Evolutionary conservation across 805 yeast genomes (phyloP).

Genomic region (Ogataea angusta): DNA sequence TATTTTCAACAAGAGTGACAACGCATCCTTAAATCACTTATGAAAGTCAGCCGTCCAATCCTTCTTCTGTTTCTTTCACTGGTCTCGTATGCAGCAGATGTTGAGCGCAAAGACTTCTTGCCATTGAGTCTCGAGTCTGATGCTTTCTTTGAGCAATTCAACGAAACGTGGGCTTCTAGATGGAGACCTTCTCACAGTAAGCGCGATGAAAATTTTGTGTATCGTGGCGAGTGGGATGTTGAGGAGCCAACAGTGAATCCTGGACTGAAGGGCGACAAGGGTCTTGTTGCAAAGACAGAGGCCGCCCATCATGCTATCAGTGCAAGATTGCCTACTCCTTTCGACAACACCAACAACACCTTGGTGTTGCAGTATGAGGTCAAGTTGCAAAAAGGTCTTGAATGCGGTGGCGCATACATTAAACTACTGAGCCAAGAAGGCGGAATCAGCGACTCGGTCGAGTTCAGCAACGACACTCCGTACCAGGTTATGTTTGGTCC

Average conservation of each 20-base stretch:
- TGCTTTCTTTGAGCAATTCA: constrained; percentile 68
- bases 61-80: constrained; percentile 9
- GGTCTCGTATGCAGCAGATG: constrained; percentile 15
- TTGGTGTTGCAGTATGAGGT: constrained; percentile 88
- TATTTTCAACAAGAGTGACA: not conserved
- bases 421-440: constrained; percentile 58
- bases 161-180: constrained; percentile 36
- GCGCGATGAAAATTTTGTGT: constrained; percentile 52
- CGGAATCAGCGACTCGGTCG: constrained; percentile 30
- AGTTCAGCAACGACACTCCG: constrained; percentile 64
- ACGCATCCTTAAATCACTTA: constrained; percentile 2
- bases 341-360: constrained; percentile 59
- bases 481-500: constrained; percentile 94
- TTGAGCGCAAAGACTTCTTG: constrained; percentile 33
- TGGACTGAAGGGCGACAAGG: constrained; percentile 65
- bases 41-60: constrained; percentile 5
- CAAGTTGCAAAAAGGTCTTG: constrained; percentile 71
- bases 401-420: constrained; percentile 88
- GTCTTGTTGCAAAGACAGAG: constrained; percentile 69
- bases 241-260: constrained; percentile 58
- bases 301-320: constrained; percentile 85
- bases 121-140: constrained; percentile 39
- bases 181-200: constrained; percentile 63
- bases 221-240: constrained; percentile 73
- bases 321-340: constrained; percentile 50